Base-by-base conservation (phyloP, 2,329 filamentous ascomycete genomes). In the Aureobasidium zeae region DNA sequence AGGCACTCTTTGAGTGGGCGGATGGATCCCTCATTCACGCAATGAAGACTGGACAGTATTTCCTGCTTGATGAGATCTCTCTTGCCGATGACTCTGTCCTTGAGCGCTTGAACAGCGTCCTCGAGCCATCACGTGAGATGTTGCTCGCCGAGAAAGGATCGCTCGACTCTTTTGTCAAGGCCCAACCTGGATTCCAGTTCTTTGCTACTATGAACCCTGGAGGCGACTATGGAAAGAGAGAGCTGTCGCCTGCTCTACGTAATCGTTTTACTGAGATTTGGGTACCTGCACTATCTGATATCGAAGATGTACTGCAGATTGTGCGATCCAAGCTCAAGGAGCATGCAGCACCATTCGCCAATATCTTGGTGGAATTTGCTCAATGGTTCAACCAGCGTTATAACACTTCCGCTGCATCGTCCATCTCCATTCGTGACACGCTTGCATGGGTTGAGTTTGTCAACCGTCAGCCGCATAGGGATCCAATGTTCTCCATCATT, bases 251-350 rank as follows among this genome's bases (percentile, higher is more conserved):
- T 3, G 93, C 91, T 11, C 68, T 99, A 48, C 77, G 91, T 33
- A 98, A 99, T 60, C 84, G 91, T 48, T 94, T 99, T 60, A 99
- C 91, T 0, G 91, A 99, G 63, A 95, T 99, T 7, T 98, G 91
- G 91, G 91, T 96, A 0, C 87, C 91, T 1, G 76, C 88, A 1
- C 68, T 96, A 47, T 87, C 86, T 1, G 84, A 89, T 48, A 75
- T 78, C 39, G 80, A 87, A 21, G 93, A 99, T 58, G 81, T 96
- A 24, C 66, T 87, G 15, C 83, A 93, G 31, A 98, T 99, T 52
- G 78, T 96, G 12, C 69, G 73, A 39, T 77, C 80, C 10, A 95
- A 94, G 60, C 70, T 98, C 13, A 63, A 64, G 3, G 28, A 21
- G 3, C 60, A 69, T 0, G 63, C 67, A 12, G 70, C 74, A 5